A percentile compares a stretch with the other conserved stretches of the same genome.
Evolutionary conservation across 1,284 basidiomycete genomes (phyloP).

Genomic region (Apiotrichum montevideense): DNA sequence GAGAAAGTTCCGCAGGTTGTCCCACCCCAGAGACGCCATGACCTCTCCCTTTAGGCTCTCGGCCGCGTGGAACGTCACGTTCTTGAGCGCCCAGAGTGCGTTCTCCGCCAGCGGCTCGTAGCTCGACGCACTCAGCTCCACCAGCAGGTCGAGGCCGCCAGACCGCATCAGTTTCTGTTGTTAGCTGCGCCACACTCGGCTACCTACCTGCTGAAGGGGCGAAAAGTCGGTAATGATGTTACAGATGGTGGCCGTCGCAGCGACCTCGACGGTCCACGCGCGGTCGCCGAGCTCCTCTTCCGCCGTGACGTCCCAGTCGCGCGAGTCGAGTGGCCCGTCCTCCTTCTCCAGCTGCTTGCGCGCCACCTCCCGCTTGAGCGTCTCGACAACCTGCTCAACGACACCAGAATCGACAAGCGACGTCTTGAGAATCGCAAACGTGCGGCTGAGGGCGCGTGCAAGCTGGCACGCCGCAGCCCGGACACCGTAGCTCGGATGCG

Average conservation of each 20-base stretch:
- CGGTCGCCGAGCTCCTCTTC: constrained; percentile 49
- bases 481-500: constrained; percentile 63
- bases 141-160: constrained; percentile 60
- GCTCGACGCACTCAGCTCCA: constrained; percentile 53
- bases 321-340: constrained; percentile 7
- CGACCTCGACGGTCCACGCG: constrained; percentile 63
- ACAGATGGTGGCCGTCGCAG: constrained; percentile 68
- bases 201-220: constrained; percentile 59
- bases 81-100: constrained; percentile 75
- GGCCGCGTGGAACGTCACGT: constrained; percentile 60
- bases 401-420: constrained; percentile 75
- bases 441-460: constrained; percentile 69
- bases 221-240: constrained; percentile 83
- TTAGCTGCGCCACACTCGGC: constrained; percentile 29
- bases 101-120: constrained; percentile 60
- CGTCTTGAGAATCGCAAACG: constrained; percentile 69
- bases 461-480: constrained; percentile 79
- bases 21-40: constrained; percentile 62
- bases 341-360: constrained; percentile 4
- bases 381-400: constrained; percentile 60
- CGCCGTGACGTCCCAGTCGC: constrained; percentile 8
- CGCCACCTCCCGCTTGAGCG: constrained; percentile 49
- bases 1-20: constrained; percentile 16
- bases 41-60: constrained; percentile 58
- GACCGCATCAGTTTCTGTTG: constrained; percentile 56